A percentile compares a stretch with the other conserved stretches of the same genome.
Conservation (phyloP, 2,329 filamentous ascomycete species). For the Diaporthe vexans region DNA sequence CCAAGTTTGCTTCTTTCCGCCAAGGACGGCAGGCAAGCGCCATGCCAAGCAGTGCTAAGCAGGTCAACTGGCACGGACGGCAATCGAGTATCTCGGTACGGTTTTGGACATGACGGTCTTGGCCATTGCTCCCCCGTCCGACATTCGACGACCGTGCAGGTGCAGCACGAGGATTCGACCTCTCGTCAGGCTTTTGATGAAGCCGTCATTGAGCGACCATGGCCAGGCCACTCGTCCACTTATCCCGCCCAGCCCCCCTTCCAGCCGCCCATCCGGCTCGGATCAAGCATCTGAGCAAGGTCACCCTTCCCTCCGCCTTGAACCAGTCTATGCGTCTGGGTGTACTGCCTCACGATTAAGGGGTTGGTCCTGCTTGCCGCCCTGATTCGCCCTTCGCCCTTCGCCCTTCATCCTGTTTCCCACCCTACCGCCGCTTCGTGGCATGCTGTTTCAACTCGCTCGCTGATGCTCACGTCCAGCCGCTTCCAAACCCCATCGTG, state of each 20-base stretch:
- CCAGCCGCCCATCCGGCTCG: constrained; percentile 1
- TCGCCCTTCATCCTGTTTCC: background rate
- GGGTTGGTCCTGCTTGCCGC: background rate
- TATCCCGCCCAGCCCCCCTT: background rate
- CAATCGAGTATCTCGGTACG: background rate
- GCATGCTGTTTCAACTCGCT: constrained; percentile 20
- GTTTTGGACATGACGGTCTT: constrained; percentile 1
- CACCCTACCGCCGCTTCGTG: constrained; percentile 12
- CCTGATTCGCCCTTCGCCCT: constrained; percentile 12
- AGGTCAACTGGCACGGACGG: constrained; percentile 19
- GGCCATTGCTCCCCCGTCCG: background rate
- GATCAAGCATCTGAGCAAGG: constrained; percentile 10
- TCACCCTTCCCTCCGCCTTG: background rate
- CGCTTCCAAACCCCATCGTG: background rate
- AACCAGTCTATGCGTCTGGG: constrained; percentile 9
- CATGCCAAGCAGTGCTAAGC: constrained; percentile 9
- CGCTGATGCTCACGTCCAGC: constrained; percentile 16
- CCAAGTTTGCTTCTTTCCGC: constrained; percentile 27
- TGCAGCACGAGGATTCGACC: constrained; percentile 12
- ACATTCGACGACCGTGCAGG: background rate
- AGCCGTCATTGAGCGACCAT: background rate
- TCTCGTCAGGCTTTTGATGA: background rate
- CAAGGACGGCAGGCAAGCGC: constrained; percentile 28
- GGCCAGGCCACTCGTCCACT: background rate
- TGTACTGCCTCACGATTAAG: constrained; percentile 25